Base-by-base conservation (phyloP, 2,329 filamentous ascomycete species). In the Phaeophleospora eucalypticola region DNA sequence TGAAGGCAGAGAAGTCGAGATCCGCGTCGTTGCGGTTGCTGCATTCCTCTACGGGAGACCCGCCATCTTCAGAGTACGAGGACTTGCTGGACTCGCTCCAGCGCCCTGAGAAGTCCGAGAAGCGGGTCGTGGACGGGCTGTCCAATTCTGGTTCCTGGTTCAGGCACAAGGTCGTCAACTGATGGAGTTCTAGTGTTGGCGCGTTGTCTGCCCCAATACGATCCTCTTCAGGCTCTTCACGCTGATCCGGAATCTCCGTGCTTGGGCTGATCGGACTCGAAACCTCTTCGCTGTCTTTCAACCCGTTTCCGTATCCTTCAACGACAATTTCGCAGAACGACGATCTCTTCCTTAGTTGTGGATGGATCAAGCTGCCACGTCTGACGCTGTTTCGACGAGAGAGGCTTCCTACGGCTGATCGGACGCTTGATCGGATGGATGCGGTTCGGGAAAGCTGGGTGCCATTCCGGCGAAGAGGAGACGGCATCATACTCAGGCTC, bases 301-400 rank as follows among this genome's bases (percentile, higher is more conserved):
- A 36, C 20, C 64, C 68, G 21, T 69, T 68, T 10, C 66, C 67
- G 38, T 69, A 68, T 1, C 66, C 65, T 20, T 68, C 65, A 1
- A 70, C 60, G 7, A 70, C 48, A 20, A 68, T 69, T 36, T 71
- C 66, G 46, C 62, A 66, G 45, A 62, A 68, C 42, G 55, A 48
- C 18, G 62, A 33, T 41, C 60, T 66, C 59, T 41, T 55, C n/a
- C 41, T 45, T 18, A 47, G 47, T 8, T 36, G 52, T 9, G 32
- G 38, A 27, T 37, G 44, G 46, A 32, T 44, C 32, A 41, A 39
- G 41, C 36, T 52, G 36, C 43, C 48, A 4, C 44, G 48, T 38
- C 43, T 49, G 16, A 48, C 52, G 44, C 56, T 61, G 39, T 54
- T 56, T 2, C 54, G 52, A 15, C 61, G 49, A 1, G 51, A 52